These are phyloP conservation scores for Aspergillus sp. DNA, from an alignment of 2,329 filamentous ascomycete species.

Conservation along the genomic window DNA sequence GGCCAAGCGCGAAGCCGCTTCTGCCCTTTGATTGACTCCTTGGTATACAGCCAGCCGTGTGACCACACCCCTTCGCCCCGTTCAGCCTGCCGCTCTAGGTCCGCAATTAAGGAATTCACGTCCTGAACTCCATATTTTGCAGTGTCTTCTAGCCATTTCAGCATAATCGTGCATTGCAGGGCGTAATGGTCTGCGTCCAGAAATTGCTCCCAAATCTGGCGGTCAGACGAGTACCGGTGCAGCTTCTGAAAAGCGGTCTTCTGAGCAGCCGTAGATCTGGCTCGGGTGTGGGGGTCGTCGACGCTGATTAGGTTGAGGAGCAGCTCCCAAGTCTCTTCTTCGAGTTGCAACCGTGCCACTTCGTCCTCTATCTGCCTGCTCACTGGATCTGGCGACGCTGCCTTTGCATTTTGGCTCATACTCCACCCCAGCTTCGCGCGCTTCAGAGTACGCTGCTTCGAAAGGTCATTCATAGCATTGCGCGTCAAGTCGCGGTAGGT, in stretches of 20 bases:
- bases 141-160: slow-evolving; percentile 78
- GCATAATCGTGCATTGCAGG: slow-evolving; percentile 65
- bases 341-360: slow-evolving; percentile 60
- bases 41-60: slow-evolving; percentile 87
- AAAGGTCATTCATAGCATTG: slow-evolving; percentile 39
- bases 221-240: slow-evolving; percentile 50
- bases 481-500: slow-evolving; percentile 52
- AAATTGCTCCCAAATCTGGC: slow-evolving; percentile 63
- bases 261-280: slow-evolving; percentile 31
- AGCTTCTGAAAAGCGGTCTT: slow-evolving; percentile 34
- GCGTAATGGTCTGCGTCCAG: slow-evolving; percentile 62
- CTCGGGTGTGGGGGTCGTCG: slow-evolving; percentile 47
- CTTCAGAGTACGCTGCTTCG: slow-evolving; percentile 29
- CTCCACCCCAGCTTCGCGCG: slow-evolving; percentile 27
- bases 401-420: slow-evolving; percentile 12
- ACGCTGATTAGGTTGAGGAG: slow-evolving; percentile 64
- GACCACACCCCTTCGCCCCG: slow-evolving; percentile 68
- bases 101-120: slow-evolving; percentile 65
- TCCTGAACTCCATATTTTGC: slow-evolving; percentile 59
- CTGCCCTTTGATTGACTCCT: slow-evolving; percentile 77
- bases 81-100: slow-evolving; percentile 66
- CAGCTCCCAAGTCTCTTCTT: slow-evolving; percentile 85
- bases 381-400: slow-evolving; percentile 11
- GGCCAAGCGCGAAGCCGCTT: slow-evolving; percentile 67
- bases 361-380: slow-evolving; percentile 19